phyloP scores from a whole-genome alignment of 306 rosid species.

The Prunus salicina region DNA sequence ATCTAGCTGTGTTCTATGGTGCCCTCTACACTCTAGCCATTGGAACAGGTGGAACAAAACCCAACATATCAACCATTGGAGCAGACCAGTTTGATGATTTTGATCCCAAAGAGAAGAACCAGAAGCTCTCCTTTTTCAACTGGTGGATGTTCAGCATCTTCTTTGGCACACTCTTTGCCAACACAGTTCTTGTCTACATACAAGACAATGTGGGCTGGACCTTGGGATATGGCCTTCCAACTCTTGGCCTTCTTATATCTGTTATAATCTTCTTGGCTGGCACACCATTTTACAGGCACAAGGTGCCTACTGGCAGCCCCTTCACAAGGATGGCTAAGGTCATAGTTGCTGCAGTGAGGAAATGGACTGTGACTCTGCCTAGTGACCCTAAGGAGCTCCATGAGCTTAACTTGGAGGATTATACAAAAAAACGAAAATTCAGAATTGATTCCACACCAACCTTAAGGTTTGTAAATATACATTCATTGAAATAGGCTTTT shows the following conservation, averaged over 20 bases:
- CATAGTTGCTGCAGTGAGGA: slow-evolving; percentile 56
- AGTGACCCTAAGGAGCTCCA: slow-evolving; percentile 47
- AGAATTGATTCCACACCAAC: slow-evolving; percentile 69
- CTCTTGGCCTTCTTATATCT: slow-evolving; percentile 68
- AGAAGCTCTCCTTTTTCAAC: slow-evolving; percentile 83
- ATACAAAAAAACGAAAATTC: slow-evolving; percentile 39
- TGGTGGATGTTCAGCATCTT: slow-evolving; percentile 99
- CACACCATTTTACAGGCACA: slow-evolving; percentile 82
- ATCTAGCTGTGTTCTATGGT: slow-evolving; percentile 64
- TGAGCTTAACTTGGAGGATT: slow-evolving; percentile 55
- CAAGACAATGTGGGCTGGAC: slow-evolving; percentile 95
- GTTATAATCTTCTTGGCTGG: slow-evolving; percentile 57
- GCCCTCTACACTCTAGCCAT: slow-evolving; percentile 85
- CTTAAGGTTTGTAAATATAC: slow-evolving; percentile 50
- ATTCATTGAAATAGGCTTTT: no score
- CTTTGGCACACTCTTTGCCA: slow-evolving; percentile 79
- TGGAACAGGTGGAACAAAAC: slow-evolving; percentile 91
- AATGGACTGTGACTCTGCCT: slow-evolving; percentile 58
- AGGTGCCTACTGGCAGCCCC: slow-evolving; percentile 42
- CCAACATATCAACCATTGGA: slow-evolving; percentile 92
- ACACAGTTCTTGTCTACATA: slow-evolving; percentile 69
- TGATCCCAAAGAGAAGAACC: slow-evolving; percentile 62
- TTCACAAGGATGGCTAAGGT: slow-evolving; percentile 64
- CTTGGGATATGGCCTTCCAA: slow-evolving; percentile 83
- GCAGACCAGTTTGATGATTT: slow-evolving; percentile 96